Evolutionary conservation across 805 yeast genomes (phyloP).

Genomic region (Lipomyces kockii): DNA sequence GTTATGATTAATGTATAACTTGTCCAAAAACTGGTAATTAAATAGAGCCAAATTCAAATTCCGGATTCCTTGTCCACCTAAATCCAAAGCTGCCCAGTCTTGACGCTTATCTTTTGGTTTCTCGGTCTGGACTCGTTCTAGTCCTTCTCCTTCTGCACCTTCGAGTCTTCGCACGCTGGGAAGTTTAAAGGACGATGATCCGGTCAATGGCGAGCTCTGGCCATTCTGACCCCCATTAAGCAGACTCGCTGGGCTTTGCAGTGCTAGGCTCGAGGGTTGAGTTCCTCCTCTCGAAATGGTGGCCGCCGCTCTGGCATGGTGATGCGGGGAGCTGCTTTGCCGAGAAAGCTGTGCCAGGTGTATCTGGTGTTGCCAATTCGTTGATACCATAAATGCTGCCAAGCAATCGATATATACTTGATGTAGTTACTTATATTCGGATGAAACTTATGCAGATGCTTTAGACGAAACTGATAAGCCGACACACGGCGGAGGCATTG

Average conservation of each 20-base stretch:
- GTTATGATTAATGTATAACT: conserved; percentile 86
- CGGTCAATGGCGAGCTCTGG: conserved; percentile 38
- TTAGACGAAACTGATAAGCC: neutral
- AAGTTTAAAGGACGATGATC: neutral
- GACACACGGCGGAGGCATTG: conserved; percentile 2
- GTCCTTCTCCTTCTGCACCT: conserved; percentile 45
- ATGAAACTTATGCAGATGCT: conserved; percentile 1
- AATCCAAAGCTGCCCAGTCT: conserved; percentile 87
- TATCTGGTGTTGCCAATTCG: conserved; percentile 75
- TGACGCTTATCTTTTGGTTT: conserved; percentile 25
- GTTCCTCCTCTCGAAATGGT: conserved; percentile 57
- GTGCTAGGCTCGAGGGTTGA: conserved; percentile 24
- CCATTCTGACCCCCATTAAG: conserved; percentile 30
- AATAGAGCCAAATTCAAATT: conserved; percentile 74
- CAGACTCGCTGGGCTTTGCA: conserved; percentile 37
- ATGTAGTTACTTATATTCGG: neutral
- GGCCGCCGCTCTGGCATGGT: conserved; percentile 84
- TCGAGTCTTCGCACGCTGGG: conserved; percentile 13
- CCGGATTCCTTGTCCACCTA: conserved; percentile 84
- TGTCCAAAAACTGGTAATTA: conserved; percentile 81
- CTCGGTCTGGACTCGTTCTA: conserved; percentile 20
- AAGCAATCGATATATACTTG: neutral
- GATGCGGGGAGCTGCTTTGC: conserved; percentile 70
- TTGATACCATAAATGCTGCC: conserved; percentile 14
- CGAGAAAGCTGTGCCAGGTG: conserved; percentile 75